phyloP scores from a whole-genome alignment of 2,329 filamentous ascomycete genomes.

The Claviceps sp. region DNA sequence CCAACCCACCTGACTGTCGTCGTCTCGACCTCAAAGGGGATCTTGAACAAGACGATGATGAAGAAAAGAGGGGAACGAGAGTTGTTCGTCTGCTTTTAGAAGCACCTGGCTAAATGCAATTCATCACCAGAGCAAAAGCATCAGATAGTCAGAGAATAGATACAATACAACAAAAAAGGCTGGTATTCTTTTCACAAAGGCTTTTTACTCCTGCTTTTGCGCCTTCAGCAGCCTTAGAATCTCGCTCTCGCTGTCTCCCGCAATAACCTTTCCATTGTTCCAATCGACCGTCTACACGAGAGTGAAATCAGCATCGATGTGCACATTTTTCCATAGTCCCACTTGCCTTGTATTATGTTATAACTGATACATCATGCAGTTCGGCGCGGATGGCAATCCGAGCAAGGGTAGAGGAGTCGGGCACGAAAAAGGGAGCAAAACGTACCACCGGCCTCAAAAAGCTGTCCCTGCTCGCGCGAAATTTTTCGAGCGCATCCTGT shows the following conservation, averaged over 20 bases:
- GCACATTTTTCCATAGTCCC: neutral
- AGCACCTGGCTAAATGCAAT: neutral
- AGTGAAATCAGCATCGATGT: neutral
- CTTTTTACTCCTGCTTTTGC: neutral
- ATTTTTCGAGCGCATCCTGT: slow-evolving; percentile 65
- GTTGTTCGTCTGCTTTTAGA: no score
- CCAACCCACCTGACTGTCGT: neutral
- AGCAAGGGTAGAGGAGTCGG: no score
- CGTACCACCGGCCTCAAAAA: slow-evolving; percentile 70
- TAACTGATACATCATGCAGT: neutral
- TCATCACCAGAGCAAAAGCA: neutral
- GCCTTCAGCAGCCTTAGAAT: slow-evolving; percentile 69
- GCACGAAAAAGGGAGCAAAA: slow-evolving; percentile 10
- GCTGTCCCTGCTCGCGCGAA: slow-evolving; percentile 53
- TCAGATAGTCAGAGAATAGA: neutral
- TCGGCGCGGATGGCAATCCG: neutral
- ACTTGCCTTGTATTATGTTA: neutral
- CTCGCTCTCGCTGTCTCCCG: slow-evolving; percentile 72
- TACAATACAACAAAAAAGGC: neutral
- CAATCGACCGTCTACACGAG: slow-evolving; percentile 60
- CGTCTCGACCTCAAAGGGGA: neutral
- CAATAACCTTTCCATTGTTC: slow-evolving; percentile 73
- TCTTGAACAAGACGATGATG: neutral
- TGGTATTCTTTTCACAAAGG: neutral
- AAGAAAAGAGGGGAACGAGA: neutral